These are phyloP conservation scores for Candida orba DNA, from an alignment of 805 yeast genomes.

Conservation along the genomic window DNA sequence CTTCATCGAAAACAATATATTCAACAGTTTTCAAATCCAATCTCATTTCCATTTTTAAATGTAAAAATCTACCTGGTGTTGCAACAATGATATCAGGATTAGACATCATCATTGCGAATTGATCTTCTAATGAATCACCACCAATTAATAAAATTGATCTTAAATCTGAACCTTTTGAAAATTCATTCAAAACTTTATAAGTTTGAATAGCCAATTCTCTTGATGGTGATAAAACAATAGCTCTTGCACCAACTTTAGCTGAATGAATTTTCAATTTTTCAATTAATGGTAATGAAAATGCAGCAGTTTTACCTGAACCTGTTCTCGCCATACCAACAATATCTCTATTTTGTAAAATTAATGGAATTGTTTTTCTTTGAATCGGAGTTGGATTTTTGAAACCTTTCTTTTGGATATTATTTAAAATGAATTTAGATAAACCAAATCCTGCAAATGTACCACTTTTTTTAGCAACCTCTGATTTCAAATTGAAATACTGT, in stretches of 20 bases:
- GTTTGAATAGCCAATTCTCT: slow-evolving; percentile 97
- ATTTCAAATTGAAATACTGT: slow-evolving; percentile 36
- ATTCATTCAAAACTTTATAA: slow-evolving; percentile 79
- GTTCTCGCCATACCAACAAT: slow-evolving; percentile 99
- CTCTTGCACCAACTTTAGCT: slow-evolving; percentile 84
- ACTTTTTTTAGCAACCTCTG: slow-evolving; percentile 51
- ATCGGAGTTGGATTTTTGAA: slow-evolving; percentile 95
- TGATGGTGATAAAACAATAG: slow-evolving; percentile 85
- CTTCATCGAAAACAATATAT: slow-evolving; percentile 93
- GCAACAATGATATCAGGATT: slow-evolving; percentile 95
- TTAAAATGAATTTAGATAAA: slow-evolving; percentile 59
- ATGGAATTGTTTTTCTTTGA: slow-evolving; percentile 91
- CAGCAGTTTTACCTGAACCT: slow-evolving; percentile 98
- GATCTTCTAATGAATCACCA: slow-evolving; percentile 98
- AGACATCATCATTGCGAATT: slow-evolving; percentile 84
- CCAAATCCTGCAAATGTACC: slow-evolving; percentile 92
- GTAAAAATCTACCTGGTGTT: slow-evolving; percentile 96
- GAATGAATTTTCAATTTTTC: slow-evolving; percentile 79
- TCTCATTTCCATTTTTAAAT: slow-evolving; percentile 92
- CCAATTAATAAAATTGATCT: slow-evolving; percentile 82
- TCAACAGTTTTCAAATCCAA: slow-evolving; percentile 78
- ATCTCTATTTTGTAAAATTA: slow-evolving; percentile 79
- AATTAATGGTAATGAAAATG: slow-evolving; percentile 84
- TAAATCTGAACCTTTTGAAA: slow-evolving; percentile 75
- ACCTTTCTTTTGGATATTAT: slow-evolving; percentile 76